phyloP scores from a whole-genome alignment of 2,329 filamentous ascomycete genomes.

The Nothophoma quercina region DNA sequence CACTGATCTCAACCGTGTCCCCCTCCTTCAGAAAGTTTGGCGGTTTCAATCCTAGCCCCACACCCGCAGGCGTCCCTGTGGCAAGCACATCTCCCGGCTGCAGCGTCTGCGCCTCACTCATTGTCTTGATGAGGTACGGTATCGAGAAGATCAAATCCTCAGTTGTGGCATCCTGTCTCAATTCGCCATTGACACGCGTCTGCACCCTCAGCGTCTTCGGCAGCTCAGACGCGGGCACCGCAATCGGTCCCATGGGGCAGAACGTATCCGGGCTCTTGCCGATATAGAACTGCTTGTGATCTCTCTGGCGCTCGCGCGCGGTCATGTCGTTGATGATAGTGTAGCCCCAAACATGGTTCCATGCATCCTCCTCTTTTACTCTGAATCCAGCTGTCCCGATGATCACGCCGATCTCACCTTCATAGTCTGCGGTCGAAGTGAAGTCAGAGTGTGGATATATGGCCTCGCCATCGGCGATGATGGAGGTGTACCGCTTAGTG shows the following conservation, averaged over 20 bases:
- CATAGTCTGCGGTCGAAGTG: conserved; percentile 62
- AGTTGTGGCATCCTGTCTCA: conserved; percentile 57
- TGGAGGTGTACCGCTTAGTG: conserved; percentile 62
- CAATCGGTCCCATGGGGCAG: conserved; percentile 64
- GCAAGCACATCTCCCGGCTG: conserved; percentile 57
- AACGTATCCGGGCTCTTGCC: conserved; percentile 65
- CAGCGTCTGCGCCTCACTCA: conserved; percentile 56
- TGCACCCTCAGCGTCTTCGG: conserved; percentile 53
- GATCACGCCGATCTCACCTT: conserved; percentile 65
- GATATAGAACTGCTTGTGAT: conserved; percentile 67
- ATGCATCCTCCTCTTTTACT: conserved; percentile 55
- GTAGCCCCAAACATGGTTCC: conserved; percentile 64
- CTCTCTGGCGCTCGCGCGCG: conserved; percentile 34
- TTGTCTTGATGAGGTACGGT: conserved; percentile 54
- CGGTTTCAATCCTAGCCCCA: conserved; percentile 52
- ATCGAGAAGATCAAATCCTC: conserved; percentile 58
- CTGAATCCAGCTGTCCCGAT: conserved; percentile 59
- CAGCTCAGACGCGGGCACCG: conserved; percentile 58
- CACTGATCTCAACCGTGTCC: conserved; percentile 32
- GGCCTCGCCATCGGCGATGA: conserved; percentile 58
- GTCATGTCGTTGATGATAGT: conserved; percentile 58
- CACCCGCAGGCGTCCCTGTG: conserved; percentile 57
- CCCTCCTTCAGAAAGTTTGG: conserved; percentile 39
- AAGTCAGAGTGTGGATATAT: conserved; percentile 58
- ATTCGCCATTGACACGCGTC: conserved; percentile 57